Base-by-base conservation (phyloP, 768 basidiomycete genomes). In the Kwoniella newhampshirensis region DNA sequence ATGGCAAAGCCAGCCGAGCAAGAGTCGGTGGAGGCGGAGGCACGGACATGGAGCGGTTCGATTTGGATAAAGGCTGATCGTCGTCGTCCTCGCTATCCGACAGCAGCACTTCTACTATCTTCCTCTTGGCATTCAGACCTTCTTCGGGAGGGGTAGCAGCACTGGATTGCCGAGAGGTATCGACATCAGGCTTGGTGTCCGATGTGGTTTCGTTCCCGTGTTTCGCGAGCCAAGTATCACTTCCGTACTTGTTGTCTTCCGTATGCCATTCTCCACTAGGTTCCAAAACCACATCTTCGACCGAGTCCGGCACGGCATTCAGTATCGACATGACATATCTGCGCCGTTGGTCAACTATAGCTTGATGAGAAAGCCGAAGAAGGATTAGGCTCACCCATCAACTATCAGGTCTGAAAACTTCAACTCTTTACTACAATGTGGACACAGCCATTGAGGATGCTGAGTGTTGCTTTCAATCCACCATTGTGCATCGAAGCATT, bases 191-290 rank as follows among this genome's bases (percentile, higher is more conserved):
- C 39, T 50, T 59, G 15, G 23, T 26, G 11, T 52, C 46, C 13
- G 42, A 28, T n/a, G 53, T 48, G 4, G 59, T 21, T 12, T 52
- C 57, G 6, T 55, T 43, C 6, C 62, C 50, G 13, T 54, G 47
- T 3, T 47, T 30, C 12, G 57, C 46, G 26, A 81, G 83, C 91
- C 92, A 96, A 27, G 75, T 78, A 1, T 78, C 66, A 18, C 89
- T 91, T 1, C 84, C 91, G 68, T 83, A 87, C 76, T 87, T 90
- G 78, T 87, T 82, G 77, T 98, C 91, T 17, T 83, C 79, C 0
- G 91, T 91, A 73, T 96, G 93, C 96, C 96, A 99, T 73, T 93
- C 87, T 1, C 91, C 93, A 72, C 94, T 86, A 4, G 90, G 84
- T 75, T 99, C 94, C 15, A 99, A 85, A 53, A 94, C 82, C 23